phyloP scores from a whole-genome alignment of 2,329 filamentous ascomycete species.

The Fusarium sp. region DNA sequence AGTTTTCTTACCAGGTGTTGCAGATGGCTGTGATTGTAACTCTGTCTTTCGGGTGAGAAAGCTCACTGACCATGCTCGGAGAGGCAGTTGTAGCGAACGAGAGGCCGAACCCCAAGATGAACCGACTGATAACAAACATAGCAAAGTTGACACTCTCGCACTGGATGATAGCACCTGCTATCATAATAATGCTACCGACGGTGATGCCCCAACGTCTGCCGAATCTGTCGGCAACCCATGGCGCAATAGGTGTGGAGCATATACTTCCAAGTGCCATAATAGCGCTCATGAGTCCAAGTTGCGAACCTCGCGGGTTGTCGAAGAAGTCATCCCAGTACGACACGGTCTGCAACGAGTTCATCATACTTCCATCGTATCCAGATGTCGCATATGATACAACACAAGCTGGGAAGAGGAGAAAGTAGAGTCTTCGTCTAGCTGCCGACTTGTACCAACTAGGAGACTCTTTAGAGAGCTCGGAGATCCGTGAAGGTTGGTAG shows the following conservation, averaged over 20 bases:
- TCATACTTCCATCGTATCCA: slow-evolving; percentile 59
- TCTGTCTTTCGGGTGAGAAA: slow-evolving; percentile 65
- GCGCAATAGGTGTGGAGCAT: slow-evolving; percentile 48
- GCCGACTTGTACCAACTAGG: slow-evolving; percentile 49
- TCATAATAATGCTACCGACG: slow-evolving; percentile 49
- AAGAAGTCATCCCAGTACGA: slow-evolving; percentile 57
- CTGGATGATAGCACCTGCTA: slow-evolving; percentile 49
- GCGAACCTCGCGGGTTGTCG: slow-evolving; percentile 48
- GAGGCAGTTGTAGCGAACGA: slow-evolving; percentile 63
- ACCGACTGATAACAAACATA: slow-evolving; percentile 66
- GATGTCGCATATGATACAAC: slow-evolving; percentile 54
- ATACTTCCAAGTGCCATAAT: slow-evolving; percentile 63
- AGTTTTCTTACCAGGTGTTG: slow-evolving; percentile 55
- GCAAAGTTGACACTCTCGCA: slow-evolving; percentile 49
- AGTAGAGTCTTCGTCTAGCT: slow-evolving; percentile 48
- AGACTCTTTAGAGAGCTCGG: slow-evolving; percentile 44
- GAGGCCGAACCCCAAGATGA: slow-evolving; percentile 66
- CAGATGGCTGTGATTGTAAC: slow-evolving; percentile 65
- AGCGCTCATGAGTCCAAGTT: slow-evolving; percentile 51
- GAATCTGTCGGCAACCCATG: slow-evolving; percentile 48
- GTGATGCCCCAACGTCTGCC: slow-evolving; percentile 50
- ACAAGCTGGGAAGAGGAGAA: slow-evolving; percentile 50
- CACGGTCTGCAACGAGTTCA: slow-evolving; percentile 61
- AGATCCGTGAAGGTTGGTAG: slow-evolving; percentile 47
- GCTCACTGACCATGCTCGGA: slow-evolving; percentile 63